phyloP scores from a whole-genome alignment of 257 asterid species.

The Penstemon davidsonii region DNA sequence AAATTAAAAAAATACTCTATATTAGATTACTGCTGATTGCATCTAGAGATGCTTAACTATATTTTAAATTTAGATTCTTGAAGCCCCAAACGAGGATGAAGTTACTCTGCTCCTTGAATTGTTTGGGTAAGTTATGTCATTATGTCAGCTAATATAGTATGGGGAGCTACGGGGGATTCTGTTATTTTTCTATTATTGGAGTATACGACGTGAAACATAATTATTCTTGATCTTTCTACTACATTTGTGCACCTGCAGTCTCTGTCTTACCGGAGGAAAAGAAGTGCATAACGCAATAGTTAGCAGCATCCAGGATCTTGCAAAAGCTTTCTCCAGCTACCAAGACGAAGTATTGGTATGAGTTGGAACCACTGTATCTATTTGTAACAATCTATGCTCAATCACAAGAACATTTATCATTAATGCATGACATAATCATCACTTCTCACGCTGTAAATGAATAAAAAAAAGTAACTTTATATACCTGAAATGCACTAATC shows the following conservation, averaged over 20 bases:
- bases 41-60: conserved; percentile 28
- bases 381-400: conserved; percentile 10
- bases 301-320: conserved; percentile 97
- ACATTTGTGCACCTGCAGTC: conserved; percentile 49
- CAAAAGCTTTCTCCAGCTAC: conserved; percentile 81
- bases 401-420: conserved; percentile 18
- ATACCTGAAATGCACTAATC: not conserved
- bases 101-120: conserved; percentile 84
- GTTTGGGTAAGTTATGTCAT: conserved; percentile 62
- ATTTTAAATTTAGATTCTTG: conserved; percentile 71
- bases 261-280: conserved; percentile 90
- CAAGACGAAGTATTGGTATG: conserved; percentile 93
- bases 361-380: conserved; percentile 15
- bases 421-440: conserved; percentile 11
- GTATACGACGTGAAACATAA: conserved; percentile 20
- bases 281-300: conserved; percentile 92
- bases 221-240: conserved; percentile 29
- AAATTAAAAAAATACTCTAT: conserved; percentile 3
- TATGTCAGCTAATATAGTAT: conserved; percentile 13
- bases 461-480: not conserved
- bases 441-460: conserved; percentile 2
- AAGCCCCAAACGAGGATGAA: conserved; percentile 92
- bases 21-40: conserved; percentile 17
- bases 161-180: conserved; percentile 20
- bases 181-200: conserved; percentile 21